These are phyloP conservation scores for Aspergillus panamensis DNA, from an alignment of 495 filamentous ascomycete genomes.

Conservation along the genomic window DNA sequence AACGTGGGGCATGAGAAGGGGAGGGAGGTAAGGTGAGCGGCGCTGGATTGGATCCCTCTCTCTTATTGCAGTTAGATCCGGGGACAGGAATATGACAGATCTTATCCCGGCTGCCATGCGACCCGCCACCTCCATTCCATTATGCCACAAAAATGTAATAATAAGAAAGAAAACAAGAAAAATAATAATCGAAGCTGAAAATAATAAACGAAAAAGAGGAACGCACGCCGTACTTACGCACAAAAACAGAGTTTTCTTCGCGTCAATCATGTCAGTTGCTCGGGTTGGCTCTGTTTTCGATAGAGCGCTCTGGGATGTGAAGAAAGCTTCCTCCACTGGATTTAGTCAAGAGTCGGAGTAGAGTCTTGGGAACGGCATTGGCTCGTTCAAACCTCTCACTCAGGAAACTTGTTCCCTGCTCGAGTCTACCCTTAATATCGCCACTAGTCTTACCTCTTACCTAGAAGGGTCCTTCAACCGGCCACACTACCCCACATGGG, in stretches of 20 bases:
- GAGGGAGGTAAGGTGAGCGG: slow-evolving; percentile 2
- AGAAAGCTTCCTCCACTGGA: background rate
- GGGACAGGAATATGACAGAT: slow-evolving; percentile 42
- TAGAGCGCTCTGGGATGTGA: background rate
- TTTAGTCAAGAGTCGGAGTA: background rate
- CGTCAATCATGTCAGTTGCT: background rate
- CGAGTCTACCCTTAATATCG: background rate
- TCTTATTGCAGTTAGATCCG: slow-evolving; percentile 18
- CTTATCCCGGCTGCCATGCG: slow-evolving; percentile 22
- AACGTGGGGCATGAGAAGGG: slow-evolving; percentile 25
- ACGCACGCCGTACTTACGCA: slow-evolving; percentile 7
- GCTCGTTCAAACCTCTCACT: background rate
- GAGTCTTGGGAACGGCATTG: background rate
- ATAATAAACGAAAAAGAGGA: background rate
- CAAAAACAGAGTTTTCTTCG: background rate
- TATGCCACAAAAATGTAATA: background rate
- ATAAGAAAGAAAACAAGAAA: background rate
- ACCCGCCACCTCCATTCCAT: slow-evolving; percentile 11
- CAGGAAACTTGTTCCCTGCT: no score
- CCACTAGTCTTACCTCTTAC: background rate
- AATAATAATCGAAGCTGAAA: background rate
- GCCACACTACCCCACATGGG: slow-evolving; percentile 7
- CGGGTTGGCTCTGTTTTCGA: background rate
- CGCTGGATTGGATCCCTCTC: slow-evolving; percentile 21
- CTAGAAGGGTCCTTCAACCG: background rate